Evolutionary conservation across 768 basidiomycete genomes (phyloP), one percentile per base, ranked within the genome.

Genomic region (Macrolepiota fuliginosa): DNA sequence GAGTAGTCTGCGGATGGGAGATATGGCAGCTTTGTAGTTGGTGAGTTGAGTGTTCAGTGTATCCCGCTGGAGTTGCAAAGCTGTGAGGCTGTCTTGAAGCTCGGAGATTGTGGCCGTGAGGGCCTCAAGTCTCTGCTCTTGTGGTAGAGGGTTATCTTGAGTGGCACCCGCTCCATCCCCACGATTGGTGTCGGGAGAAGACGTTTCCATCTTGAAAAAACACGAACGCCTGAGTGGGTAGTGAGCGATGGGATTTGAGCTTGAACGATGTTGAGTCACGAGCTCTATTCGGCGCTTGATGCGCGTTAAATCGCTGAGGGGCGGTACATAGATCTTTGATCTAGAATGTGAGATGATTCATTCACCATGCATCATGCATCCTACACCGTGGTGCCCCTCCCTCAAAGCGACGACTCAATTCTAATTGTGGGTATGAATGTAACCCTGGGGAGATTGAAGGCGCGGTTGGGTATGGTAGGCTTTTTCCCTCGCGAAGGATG

Each of bases 1-100:
- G 2, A 66, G 65, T 24, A 70, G 54, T 17, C 60, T 58, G 32
- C 64, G 58, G 32, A 65, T 58, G 35, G 62, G 66, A 2, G 66
- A 32, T 24, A 52, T 54, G n/a, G 59, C n/a, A 22, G 25, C 17
- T 6, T 4, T 35, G 27, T 53, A 19, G 4, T 4, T n/a, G 6
- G 39, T n/a, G 4, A 60, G 7, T 4, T 40, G 10, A 12, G 1
- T 22, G 0, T 32, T 45, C 3, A 59, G 24, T 5, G n/a, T 4
- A 9, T 52, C 10, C n/a, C 27, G 36, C 19, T 60, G 36, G 9
- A 6, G 1, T 7, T 5, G 24, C 24, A 60, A 39, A 17, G 12
- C 17, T 25, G 25, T 37, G 37, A 60, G 58, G 29, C 24, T 19
- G n/a, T 27, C 15, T 0, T 52, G 53, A 15, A 40, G 53, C 53